Evolutionary conservation across 2,329 filamentous ascomycete genomes (phyloP).

Genomic region (Neofusicoccum cordaticola): DNA sequence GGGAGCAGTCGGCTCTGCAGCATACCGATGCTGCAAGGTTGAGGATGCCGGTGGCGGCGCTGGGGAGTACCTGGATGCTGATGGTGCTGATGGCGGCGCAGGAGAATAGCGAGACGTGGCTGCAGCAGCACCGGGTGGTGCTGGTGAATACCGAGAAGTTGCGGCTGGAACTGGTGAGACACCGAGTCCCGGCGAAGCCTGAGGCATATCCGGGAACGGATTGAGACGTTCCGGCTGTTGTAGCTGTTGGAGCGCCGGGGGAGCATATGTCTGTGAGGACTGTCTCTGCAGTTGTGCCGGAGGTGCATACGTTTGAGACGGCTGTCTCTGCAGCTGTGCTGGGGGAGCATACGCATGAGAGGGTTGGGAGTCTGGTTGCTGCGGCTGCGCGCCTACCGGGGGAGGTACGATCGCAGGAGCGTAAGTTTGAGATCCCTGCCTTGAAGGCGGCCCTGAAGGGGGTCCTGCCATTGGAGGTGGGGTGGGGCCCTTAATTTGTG

Average conservation of each 20-base stretch:
- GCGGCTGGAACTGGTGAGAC: constrained; percentile 20
- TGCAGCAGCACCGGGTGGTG: constrained; percentile 31
- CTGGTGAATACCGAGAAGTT: constrained; percentile 43
- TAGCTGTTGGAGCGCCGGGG: constrained; percentile 27
- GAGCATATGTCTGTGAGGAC: constrained; percentile 3
- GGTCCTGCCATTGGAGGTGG: constrained; percentile 20
- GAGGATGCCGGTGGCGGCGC: constrained; percentile 41
- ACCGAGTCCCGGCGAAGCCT: constrained; percentile 29
- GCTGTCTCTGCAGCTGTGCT: background rate
- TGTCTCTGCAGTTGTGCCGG: constrained; percentile 12
- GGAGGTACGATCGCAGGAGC: constrained; percentile 1
- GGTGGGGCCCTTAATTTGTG: constrained; percentile 27
- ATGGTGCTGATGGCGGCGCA: constrained; percentile 25
- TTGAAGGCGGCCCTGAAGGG: background rate
- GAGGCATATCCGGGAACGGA: constrained; percentile 37
- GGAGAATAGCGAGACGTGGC: constrained; percentile 42
- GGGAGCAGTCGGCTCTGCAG: constrained; percentile 33
- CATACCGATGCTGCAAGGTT: constrained; percentile 37
- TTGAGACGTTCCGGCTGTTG: constrained; percentile 42
- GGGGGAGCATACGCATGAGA: constrained; percentile 18
- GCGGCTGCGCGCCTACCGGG: background rate
- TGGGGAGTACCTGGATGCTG: constrained; percentile 59
- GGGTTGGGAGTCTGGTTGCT: background rate
- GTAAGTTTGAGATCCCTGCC: constrained; percentile 8
- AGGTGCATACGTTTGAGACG: constrained; percentile 16